Conservation (phyloP, 768 basidiomycete genomes). For the Serendipita indica region DNA sequence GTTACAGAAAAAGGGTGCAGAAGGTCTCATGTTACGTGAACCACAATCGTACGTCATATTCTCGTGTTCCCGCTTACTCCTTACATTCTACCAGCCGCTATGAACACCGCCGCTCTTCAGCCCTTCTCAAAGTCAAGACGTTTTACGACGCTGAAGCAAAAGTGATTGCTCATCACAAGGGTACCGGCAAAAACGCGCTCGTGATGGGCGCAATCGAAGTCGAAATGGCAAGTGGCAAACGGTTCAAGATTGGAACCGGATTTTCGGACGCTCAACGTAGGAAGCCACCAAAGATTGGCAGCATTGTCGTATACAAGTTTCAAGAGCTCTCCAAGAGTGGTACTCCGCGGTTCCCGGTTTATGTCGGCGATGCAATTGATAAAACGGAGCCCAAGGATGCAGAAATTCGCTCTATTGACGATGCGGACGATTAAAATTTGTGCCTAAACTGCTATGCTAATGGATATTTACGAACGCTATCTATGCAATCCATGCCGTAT, state of each 20-base stretch:
- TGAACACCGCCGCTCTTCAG: constrained; percentile 33
- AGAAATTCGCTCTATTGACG: constrained; percentile 24
- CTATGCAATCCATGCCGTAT: not conserved
- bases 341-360: constrained; percentile 48
- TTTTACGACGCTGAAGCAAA: constrained; percentile 48
- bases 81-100: constrained; percentile 26
- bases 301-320: constrained; percentile 44
- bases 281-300: constrained; percentile 39
- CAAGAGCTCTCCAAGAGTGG: constrained; percentile 44
- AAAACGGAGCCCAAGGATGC: constrained; percentile 43
- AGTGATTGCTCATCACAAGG: constrained; percentile 23
- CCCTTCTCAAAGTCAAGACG: constrained; percentile 44
- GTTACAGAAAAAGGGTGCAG: constrained; percentile 39
- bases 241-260: constrained; percentile 42
- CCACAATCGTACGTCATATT: constrained; percentile 30
- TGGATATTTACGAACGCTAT: not conserved
- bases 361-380: constrained; percentile 36
- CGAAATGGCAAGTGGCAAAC: constrained; percentile 47
- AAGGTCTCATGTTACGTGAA: constrained; percentile 43
- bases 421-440: not conserved
- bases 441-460: not conserved
- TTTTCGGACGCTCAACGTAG: constrained; percentile 38
- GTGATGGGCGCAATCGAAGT: constrained; percentile 20
- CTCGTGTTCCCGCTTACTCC: not conserved
- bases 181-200: constrained; percentile 9